Base-by-base conservation (phyloP, 2,329 filamentous ascomycete species). In the Thelonectria discophora region DNA sequence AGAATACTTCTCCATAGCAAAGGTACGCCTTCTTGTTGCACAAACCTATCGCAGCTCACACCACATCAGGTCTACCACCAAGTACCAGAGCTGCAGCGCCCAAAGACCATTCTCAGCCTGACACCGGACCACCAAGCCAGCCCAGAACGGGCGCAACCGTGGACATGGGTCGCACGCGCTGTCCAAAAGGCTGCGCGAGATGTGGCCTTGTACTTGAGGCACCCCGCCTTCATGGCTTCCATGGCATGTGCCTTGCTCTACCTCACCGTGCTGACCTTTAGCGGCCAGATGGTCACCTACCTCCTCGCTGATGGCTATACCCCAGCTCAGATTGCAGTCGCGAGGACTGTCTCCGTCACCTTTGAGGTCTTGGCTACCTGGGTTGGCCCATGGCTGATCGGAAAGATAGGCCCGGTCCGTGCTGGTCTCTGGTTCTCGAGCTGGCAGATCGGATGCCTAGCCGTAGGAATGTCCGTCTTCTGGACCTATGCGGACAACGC, bases 341-440 rank as follows among this genome's bases (percentile, higher is more conserved):
- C 84, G 47, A 80, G 88, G 4, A 83, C 83, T 0, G 64, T 81
- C 5, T 82, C 84, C 30, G 83, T 84, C 1, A 58, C 81, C 3
- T 81, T 87, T 51, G 88, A 90, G 71, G 75, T 90, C 3, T 77
- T 78, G 8, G 87, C 88, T 0, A 90, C 88, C 0, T 88, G 85
- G 80, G 71, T 83, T 0, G 86, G 83, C 0, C 88, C 88, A 0
- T 75, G 77, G 56, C 71, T 89, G 13, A 88, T 87, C 80, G 68
- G 67, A 2, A 76, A 74, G 40, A 82, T 89, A 40, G 86, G 88
- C 0, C 77, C 82, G 1, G 79, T 91, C 8, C 79, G 91, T n/a
- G 82, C 84, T 0, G 91, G 90, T 0, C 80, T 93, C 3, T 93
- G 91, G 91, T 87, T 86, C 64, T 72, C 89, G 10, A 88, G 84